These are phyloP conservation scores for Yarrowia divulgata DNA, from an alignment of 805 yeast genomes.

Conservation along the genomic window DNA sequence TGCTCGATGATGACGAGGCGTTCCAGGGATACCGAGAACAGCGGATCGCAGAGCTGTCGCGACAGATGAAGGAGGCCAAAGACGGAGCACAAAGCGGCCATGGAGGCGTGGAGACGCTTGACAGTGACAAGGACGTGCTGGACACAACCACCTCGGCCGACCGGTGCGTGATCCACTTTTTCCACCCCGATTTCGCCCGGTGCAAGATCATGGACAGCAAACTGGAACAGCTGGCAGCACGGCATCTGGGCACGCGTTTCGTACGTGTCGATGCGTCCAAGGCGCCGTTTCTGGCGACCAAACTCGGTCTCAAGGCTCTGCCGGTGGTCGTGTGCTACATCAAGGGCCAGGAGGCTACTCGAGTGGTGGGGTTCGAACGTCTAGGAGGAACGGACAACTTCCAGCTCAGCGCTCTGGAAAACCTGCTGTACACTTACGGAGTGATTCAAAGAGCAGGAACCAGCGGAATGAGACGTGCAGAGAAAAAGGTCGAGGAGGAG, in stretches of 20 bases:
- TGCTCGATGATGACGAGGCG: constrained; percentile 59
- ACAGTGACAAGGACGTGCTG: constrained; percentile 65
- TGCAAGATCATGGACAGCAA: constrained; percentile 66
- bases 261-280: constrained; percentile 62
- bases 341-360: constrained; percentile 63
- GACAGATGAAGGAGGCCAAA: constrained; percentile 52
- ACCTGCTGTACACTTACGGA: constrained; percentile 33
- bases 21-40: constrained; percentile 64
- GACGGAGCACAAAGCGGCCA: constrained; percentile 53
- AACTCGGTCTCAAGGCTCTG: constrained; percentile 67
- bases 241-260: constrained; percentile 60
- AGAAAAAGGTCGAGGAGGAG: constrained; percentile 18
- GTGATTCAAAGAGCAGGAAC: constrained; percentile 16
- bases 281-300: constrained; percentile 75
- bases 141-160: constrained; percentile 56
- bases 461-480: background rate
- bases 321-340: constrained; percentile 73
- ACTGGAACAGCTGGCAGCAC: constrained; percentile 57
- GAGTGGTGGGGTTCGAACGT: constrained; percentile 74
- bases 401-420: constrained; percentile 59
- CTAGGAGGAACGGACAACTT: constrained; percentile 60
- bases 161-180: constrained; percentile 65
- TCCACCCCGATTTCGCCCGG: constrained; percentile 64
- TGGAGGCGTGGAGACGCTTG: constrained; percentile 55
- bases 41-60: constrained; percentile 64